These are phyloP conservation scores for Sporothrix euskadiensis DNA, from an alignment of 2,329 filamentous ascomycete genomes.

Conservation along the genomic window DNA sequence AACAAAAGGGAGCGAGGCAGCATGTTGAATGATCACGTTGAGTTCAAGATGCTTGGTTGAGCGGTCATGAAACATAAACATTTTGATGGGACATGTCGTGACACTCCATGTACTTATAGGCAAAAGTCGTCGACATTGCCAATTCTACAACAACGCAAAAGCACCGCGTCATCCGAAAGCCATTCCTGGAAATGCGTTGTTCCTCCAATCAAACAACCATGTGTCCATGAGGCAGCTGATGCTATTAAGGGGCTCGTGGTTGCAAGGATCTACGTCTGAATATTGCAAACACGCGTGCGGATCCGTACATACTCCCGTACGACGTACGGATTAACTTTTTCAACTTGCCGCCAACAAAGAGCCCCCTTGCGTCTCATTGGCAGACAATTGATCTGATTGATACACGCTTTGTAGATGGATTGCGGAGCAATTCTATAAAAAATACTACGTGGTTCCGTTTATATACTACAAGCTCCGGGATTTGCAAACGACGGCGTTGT, in stretches of 20 bases:
- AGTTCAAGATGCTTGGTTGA: not conserved
- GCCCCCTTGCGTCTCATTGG: too few species aligned
- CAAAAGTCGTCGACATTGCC: too few species aligned
- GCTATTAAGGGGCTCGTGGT: not conserved
- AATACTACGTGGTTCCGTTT: too few species aligned
- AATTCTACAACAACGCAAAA: not conserved
- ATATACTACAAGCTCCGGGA: too few species aligned
- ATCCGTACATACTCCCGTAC: too few species aligned
- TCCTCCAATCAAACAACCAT: not conserved
- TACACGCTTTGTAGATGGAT: too few species aligned
- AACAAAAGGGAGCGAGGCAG: not conserved
- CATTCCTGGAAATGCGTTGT: not conserved
- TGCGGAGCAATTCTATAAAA: too few species aligned
- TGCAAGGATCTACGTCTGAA: not conserved
- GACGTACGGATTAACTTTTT: too few species aligned
- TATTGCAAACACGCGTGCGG: not conserved
- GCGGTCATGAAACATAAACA: not conserved
- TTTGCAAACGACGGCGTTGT: too few species aligned
- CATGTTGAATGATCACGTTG: not conserved
- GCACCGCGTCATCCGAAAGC: not conserved
- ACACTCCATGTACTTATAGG: not conserved
- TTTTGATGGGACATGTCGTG: not conserved
- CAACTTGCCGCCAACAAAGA: too few species aligned
- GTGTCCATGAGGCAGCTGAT: not conserved
- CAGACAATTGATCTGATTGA: too few species aligned